Conservation (phyloP, 1,284 basidiomycete genomes). For the Earliella scabrosa region DNA sequence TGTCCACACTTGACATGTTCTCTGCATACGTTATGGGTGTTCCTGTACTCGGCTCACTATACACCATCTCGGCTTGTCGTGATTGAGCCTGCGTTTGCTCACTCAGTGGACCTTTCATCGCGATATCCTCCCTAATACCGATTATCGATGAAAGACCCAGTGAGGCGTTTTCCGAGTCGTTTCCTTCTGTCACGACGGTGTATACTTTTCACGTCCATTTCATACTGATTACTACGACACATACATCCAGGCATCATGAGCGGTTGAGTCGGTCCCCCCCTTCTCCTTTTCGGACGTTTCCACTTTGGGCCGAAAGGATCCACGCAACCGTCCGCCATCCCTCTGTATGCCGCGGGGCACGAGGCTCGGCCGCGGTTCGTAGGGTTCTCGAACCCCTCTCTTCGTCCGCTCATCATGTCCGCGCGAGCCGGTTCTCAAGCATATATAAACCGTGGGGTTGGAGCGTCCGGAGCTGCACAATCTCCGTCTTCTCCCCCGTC, state of each 20-base stretch:
- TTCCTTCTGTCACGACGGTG: no score
- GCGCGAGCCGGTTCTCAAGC: neutral
- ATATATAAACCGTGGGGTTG: neutral
- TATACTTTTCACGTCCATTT: neutral
- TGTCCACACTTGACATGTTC: no score
- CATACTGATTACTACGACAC: no score
- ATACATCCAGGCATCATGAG: no score
- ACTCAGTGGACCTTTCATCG: no score
- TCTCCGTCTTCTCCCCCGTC: neutral
- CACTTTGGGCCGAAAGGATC: no score
- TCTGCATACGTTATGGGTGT: no score
- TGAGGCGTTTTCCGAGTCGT: neutral
- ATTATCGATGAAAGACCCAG: neutral
- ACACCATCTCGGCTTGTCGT: no score
- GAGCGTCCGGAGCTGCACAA: neutral
- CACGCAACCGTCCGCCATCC: neutral
- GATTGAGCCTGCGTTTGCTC: no score
- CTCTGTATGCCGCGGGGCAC: neutral
- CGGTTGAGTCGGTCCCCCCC: no score
- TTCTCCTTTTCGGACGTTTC: no score
- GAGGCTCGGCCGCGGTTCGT: neutral
- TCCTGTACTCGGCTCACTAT: no score
- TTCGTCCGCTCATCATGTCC: neutral
- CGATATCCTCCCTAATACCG: neutral
- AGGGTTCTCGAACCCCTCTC: neutral